Conservation (phyloP, 495 filamentous ascomycete species). For the Podospora tetraspora region DNA sequence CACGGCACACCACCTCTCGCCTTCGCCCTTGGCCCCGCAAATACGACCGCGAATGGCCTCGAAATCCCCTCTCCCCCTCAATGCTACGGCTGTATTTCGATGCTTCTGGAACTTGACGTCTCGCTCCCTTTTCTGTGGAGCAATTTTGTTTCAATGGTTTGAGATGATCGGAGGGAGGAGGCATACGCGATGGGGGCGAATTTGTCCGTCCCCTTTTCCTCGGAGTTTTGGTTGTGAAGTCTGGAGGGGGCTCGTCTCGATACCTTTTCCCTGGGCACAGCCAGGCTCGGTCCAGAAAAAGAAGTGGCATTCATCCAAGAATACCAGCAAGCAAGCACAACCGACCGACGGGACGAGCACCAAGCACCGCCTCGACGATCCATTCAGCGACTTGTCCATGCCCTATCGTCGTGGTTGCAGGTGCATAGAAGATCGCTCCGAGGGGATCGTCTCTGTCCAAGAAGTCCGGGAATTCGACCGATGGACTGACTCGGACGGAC, state of each 20-base stretch:
- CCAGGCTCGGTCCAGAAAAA: neutral
- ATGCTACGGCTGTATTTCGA: neutral
- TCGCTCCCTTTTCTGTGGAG: neutral
- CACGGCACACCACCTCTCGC: neutral
- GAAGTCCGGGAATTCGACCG: neutral
- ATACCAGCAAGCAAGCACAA: neutral
- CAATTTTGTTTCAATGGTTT: neutral
- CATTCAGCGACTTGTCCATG: neutral
- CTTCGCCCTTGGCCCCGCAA: neutral
- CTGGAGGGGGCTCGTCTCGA: neutral
- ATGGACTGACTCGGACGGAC: neutral
- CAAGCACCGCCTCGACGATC: neutral
- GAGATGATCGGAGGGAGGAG: neutral
- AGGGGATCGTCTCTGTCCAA: neutral
- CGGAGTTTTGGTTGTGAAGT: neutral
- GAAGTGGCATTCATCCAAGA: neutral
- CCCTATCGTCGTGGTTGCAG: neutral
- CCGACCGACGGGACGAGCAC: neutral
- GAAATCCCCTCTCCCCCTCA: neutral
- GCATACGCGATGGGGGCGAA: neutral
- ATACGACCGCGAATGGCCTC: neutral
- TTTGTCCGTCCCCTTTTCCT: neutral
- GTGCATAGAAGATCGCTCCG: neutral
- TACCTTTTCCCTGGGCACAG: neutral
- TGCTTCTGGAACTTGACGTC: neutral